Base-by-base conservation (phyloP, 2,329 filamentous ascomycete species). In the Fusarium setosum region DNA sequence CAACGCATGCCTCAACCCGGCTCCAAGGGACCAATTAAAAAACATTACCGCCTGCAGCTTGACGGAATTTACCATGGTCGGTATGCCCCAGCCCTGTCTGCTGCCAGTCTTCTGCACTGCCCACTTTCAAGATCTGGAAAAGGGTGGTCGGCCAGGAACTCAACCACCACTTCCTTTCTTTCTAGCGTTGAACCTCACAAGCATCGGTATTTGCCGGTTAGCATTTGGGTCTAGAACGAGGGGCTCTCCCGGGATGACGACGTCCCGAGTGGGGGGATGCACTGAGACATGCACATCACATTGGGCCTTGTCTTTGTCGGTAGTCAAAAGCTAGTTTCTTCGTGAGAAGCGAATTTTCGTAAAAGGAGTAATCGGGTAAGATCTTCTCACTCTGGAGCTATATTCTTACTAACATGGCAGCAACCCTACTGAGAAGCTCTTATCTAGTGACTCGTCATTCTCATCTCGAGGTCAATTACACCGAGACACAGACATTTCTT, bases 191-290 rank as follows among this genome's bases (percentile, higher is more conserved):
- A 34, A 41, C 31, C 55, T 56, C 20, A 47, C 53, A 37, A 57
- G 42, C 34, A 20, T 53, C 63, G 63, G 63, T 26, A 64, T 61
- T 41, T 57, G 20, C 63, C 63, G 26, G 26, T 29, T 12, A 9
- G 63, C 54, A 34, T 34, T 13, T 40, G 24, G 26, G 55, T 54
- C 59, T 54, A 26, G 55, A 64, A 60, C 51, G 13, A 44, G 37
- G 23, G 51, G 42, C 40, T 17, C 24, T 32, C 20, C n/a, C 51
- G 47, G 56, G 18, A 58, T 56, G 41, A 62, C 56, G 35, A 41
- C 58, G 63, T 63, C 50, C 48, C 51, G 51, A 44, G 58, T 59
- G 26, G 60, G 62, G 44, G 57, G 59, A 35, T 44, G 45, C 45
- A 35, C 13, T 38, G 21, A 50, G 47, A 38, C 34, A 49, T 29